Base-by-base conservation (phyloP, 169 alveolate species). In the Babesia ovis region DNA sequence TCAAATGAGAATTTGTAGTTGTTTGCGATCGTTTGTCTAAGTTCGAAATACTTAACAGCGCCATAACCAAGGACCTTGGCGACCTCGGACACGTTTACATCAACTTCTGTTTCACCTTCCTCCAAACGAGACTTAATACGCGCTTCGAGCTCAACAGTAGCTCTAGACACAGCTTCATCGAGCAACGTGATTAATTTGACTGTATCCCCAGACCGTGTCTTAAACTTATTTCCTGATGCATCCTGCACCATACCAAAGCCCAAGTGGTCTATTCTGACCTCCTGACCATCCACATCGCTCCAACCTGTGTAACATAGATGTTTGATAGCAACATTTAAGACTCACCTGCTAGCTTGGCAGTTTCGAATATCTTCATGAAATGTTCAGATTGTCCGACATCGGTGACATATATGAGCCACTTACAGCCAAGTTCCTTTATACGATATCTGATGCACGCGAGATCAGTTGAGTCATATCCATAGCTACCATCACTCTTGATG, bases 401-500 rank as follows among this genome's bases (percentile, higher is more conserved):
- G 23, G 99, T 97, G 22, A 97, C 92, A 80, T 97, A 97, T 45
- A 98, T 94, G 32, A 95, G 31, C 95, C 98, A 90, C 68, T 97
- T 95, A 85, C 92, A 50, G 83, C 90, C 77, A 86, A 86, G 81
- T 53, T 51, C 50, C 29, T 64, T 39, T 32, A 82, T 80, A 54
- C 93, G 76, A 59, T 95, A 93, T 48, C 89, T 85, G 55, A 95
- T 84, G 42, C 98, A 97, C 2, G 99, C 98, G 79, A 98, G 67
- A 77, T 98, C 99, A 0, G 99, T 98, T 42, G 99, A 91, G 81
- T 97, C 99, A 81, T 98, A 98, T 37, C 99, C 99, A 77, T 90
- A 97, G 32, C 99, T 99, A 4, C 99, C 99, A 71, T 97, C 99
- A n/a, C 96, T 90, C 83, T 97, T 97, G 68, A 94, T 95, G 31